Conservation (phyloP, 1,139 yeast species). For the Nematodospora anomalae region DNA sequence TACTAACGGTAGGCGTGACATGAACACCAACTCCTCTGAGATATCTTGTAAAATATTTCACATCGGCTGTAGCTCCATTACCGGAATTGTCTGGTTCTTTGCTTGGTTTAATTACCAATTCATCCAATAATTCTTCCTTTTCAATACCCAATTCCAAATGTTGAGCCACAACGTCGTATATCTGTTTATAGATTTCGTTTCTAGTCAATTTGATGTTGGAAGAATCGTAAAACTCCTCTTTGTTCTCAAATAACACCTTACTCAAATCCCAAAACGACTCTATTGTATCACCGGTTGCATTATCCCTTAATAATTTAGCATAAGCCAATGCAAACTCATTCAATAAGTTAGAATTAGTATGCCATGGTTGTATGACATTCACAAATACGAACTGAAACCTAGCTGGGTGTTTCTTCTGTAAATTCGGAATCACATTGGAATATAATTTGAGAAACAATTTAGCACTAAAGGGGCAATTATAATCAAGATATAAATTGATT, state of each 20-base stretch:
- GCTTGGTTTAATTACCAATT: slow-evolving; percentile 28
- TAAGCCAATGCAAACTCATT: slow-evolving; percentile 76
- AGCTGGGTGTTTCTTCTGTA: slow-evolving; percentile 48
- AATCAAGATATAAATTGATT: slow-evolving; percentile 65
- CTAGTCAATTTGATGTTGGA: slow-evolving; percentile 56
- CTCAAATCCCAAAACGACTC: slow-evolving; percentile 63
- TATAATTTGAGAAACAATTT: slow-evolving; percentile 60
- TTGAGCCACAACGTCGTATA: slow-evolving; percentile 52
- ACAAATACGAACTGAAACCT: slow-evolving; percentile 58
- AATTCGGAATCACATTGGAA: slow-evolving; percentile 52
- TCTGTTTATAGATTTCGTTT: slow-evolving; percentile 53
- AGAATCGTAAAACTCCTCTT: slow-evolving; percentile 60
- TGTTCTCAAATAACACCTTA: slow-evolving; percentile 52
- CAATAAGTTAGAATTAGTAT: slow-evolving; percentile 63
- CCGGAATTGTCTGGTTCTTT: slow-evolving; percentile 51
- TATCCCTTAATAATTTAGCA: slow-evolving; percentile 54
- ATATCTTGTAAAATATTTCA: slow-evolving; percentile 72
- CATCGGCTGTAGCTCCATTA: slow-evolving; percentile 56
- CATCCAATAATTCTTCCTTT: slow-evolving; percentile 36
- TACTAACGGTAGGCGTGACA: slow-evolving; percentile 77
- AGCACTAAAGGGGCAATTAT: slow-evolving; percentile 74
- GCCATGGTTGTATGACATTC: slow-evolving; percentile 87
- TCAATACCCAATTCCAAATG: slow-evolving; percentile 37
- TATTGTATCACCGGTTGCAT: slow-evolving; percentile 19
- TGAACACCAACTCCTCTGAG: slow-evolving; percentile 80